Percentiles rank a stretch among this genome's conserved stretches.
phyloP scores from a whole-genome alignment of 2,329 filamentous ascomycete species.

The Neurospora sp. region DNA sequence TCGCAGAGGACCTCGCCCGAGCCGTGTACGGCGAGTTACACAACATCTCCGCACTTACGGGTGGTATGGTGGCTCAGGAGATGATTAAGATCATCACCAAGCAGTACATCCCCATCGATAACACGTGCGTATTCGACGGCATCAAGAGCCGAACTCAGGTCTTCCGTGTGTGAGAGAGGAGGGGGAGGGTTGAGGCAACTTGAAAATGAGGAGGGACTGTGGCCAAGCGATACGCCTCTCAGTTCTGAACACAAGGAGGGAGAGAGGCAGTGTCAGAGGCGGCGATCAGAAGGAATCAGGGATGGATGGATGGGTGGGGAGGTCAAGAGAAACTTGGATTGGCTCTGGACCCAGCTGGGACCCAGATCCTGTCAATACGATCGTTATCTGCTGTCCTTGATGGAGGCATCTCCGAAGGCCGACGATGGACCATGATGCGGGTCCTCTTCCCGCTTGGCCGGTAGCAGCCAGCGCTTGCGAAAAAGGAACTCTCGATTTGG shows the following conservation, averaged over 20 bases:
- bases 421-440: neutral
- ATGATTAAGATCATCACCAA: slow-evolving; percentile 79
- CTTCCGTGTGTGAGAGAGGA: slow-evolving; percentile 35
- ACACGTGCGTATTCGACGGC: slow-evolving; percentile 62
- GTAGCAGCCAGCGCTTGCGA: neutral
- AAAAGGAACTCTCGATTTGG: neutral
- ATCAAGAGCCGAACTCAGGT: slow-evolving; percentile 53
- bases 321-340: neutral
- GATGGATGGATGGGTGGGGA: neutral
- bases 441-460: neutral
- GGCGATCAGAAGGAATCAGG: neutral
- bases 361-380: neutral
- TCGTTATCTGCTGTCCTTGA: neutral
- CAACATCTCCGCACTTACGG: slow-evolving; percentile 78
- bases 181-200: neutral
- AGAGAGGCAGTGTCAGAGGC: neutral
- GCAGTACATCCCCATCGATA: slow-evolving; percentile 62
- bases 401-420: neutral
- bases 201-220: neutral
- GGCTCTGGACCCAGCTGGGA: neutral
- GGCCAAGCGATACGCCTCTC: neutral
- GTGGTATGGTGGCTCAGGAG: slow-evolving; percentile 94
- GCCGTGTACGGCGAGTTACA: slow-evolving; percentile 80
- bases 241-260: neutral
- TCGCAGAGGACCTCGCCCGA: slow-evolving; percentile 59